Evolutionary conservation across 331 rosid species (phyloP).

Genomic region (Quercus lobata): DNA sequence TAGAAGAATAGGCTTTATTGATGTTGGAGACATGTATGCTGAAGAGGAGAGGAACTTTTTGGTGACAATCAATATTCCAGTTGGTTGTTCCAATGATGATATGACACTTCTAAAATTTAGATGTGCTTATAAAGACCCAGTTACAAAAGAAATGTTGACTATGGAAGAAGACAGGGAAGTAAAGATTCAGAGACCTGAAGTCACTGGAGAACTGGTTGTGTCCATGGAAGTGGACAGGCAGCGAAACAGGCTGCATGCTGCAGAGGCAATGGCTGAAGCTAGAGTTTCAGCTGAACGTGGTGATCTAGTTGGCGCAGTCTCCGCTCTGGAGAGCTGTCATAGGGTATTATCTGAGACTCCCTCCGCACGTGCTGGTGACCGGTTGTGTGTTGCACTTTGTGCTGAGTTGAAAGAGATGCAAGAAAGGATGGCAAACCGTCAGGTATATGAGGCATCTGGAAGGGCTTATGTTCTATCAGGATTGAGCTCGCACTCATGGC

Average conservation of each 20-base stretch:
- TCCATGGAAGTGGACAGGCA: conserved; percentile 90
- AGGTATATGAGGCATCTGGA: conserved; percentile 77
- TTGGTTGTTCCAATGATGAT: conserved; percentile 35
- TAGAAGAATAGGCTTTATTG: conserved; percentile 59
- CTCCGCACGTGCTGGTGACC: conserved; percentile 64
- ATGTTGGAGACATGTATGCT: conserved; percentile 86
- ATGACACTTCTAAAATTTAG: conserved; percentile 58
- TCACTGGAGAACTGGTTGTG: conserved; percentile 34
- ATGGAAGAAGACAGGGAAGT: conserved; percentile 55
- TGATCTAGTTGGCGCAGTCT: conserved; percentile 63
- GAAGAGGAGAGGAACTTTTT: conserved; percentile 92
- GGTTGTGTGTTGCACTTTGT: conserved; percentile 55
- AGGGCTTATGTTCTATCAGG: conserved; percentile 91
- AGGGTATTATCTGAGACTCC: conserved; percentile 49
- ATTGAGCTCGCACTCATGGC: conserved; percentile 89
- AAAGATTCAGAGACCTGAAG: conserved; percentile 63
- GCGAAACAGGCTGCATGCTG: conserved; percentile 63
- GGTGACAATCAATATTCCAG: conserved; percentile 71
- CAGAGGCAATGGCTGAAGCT: conserved; percentile 81
- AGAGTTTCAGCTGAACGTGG: conserved; percentile 71
- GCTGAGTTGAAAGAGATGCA: conserved; percentile 90
- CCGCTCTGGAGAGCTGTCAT: conserved; percentile 53
- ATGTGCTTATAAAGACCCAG: conserved; percentile 57
- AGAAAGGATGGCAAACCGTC: conserved; percentile 78
- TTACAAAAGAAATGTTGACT: conserved; percentile 58